Base-by-base conservation (phyloP, 208 protist species). In the Acanthamoeba lenticulata region DNA sequence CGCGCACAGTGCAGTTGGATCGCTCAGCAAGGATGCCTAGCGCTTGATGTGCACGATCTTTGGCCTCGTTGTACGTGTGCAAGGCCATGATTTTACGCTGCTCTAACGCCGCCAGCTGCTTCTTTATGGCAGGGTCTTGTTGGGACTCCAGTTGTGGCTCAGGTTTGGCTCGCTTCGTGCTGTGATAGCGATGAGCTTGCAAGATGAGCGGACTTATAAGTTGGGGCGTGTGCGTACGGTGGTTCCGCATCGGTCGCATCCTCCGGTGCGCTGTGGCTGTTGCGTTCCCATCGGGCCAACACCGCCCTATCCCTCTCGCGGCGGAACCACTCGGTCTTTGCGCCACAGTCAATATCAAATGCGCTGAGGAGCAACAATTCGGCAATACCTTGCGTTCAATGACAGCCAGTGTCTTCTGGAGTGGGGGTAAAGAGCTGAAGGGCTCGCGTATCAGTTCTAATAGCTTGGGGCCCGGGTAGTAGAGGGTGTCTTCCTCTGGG, bases 61-160 rank as follows among this genome's bases (percentile, higher is more conserved):
- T 86, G n/a, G 45, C 77, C 32, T 86, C 77, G 77, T 86, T 86
- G 42, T 86, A 86, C 27, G 24, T 17, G 42, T 86, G 77, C 27
- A 86, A 38, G 42, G 77, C 77, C 2, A 21, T 11, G 42, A 86
- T 86, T 38, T 86, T 86, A 13, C 27, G 38, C 77, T n/a, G 34
- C 13, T 4, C 11, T n/a, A 40, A 15, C 3, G 65, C 65, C 36
- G 65, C 65, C 65, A 74, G 36, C 65, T 74, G 29, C 65, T 40
- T 74, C 36, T 7, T 13, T 0, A 19, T 9, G 11, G 38, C 36
- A 1, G 65, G 7, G n/a, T 74, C 21, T 27, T 69, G 27, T 9
- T 69, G 13, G 6, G 60, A 11, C 52, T 29, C 52, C n/a, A n/a
- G n/a, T n/a, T n/a, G n/a, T n/a, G n/a, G n/a, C 52, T 60, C 21